Base-by-base conservation (phyloP, 2,329 filamentous ascomycete genomes). In the Trichoderma sp. region DNA sequence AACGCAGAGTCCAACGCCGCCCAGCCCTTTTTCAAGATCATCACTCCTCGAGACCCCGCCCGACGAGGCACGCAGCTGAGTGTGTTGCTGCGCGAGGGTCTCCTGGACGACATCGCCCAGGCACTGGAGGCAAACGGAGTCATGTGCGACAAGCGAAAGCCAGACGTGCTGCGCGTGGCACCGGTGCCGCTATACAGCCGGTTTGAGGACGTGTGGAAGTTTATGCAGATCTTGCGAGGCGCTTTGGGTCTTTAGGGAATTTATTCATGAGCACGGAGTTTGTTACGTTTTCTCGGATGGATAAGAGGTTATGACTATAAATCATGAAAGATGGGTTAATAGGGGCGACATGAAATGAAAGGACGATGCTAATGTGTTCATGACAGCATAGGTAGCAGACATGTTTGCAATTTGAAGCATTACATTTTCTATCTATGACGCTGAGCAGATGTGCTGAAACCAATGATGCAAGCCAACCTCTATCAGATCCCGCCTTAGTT, bases 111-210 rank as follows among this genome's bases (percentile, higher is more conserved):
- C 7, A 87, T 96, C 2, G 84, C 88, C 69, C 81, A 83, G 54
- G 84, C 84, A 32, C 78, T 97, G 32, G 87, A 92, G 73, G 84
- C 87, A 14, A 85, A 87, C 1, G 91, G 90, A 1, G 89, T 96
- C 2, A 86, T 96, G 1, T 89, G 92, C 46, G 94, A 97, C 76
- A 91, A 96, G 84, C 84, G 94, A 69, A 92, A 92, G 78, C 94
- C 94, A 1, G 90, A 94, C 76, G 94, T 97, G 18, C 90, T 97
- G 61, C 84, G 94, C 1, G 89, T 96, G 1, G 93, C 94, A 2
- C 94, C 94, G 1, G 90, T 91, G 52, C 93, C 94, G 10, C 78
- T 97, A 72, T 97, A 97, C 80, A 95, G 95, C 75, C 88, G 86
- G 0, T 96, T 92, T 76, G 83, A 84, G 69, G 94, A 97, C 74